Conservation (phyloP, 768 basidiomycete species). For the Mycena galopus region DNA sequence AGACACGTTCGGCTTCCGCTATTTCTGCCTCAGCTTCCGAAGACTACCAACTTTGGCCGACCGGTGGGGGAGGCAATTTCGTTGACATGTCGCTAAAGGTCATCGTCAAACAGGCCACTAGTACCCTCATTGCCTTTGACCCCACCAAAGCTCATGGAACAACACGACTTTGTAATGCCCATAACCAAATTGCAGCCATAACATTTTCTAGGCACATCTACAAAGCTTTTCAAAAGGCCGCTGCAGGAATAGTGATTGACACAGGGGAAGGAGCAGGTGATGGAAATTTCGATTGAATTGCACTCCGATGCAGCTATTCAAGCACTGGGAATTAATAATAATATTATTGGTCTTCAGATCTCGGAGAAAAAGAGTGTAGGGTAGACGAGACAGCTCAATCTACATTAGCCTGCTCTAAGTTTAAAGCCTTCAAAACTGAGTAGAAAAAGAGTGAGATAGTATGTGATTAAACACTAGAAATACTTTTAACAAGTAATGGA, state of each 20-base stretch:
- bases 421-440: background rate
- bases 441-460: too few species aligned
- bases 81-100: conserved; percentile 15
- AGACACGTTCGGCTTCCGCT: background rate
- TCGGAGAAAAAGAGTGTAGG: too few species aligned
- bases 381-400: too few species aligned
- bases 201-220: background rate
- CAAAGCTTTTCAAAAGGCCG: background rate
- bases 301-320: too few species aligned
- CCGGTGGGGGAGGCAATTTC: conserved; percentile 1
- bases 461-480: too few species aligned
- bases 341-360: background rate
- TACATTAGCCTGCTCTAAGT: too few species aligned
- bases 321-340: background rate
- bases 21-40: background rate
- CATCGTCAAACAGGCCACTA: background rate
- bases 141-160: conserved; percentile 3
- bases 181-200: background rate
- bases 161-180: conserved; percentile 9
- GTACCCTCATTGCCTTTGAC: background rate
- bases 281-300: background rate
- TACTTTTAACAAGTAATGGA: too few species aligned
- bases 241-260: background rate
- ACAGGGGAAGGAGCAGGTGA: conserved; percentile 3
- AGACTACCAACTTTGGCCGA: background rate